These are phyloP conservation scores for Paraphaeosphaeria sporulosa DNA, from an alignment of 2,329 filamentous ascomycete genomes.

Conservation along the genomic window DNA sequence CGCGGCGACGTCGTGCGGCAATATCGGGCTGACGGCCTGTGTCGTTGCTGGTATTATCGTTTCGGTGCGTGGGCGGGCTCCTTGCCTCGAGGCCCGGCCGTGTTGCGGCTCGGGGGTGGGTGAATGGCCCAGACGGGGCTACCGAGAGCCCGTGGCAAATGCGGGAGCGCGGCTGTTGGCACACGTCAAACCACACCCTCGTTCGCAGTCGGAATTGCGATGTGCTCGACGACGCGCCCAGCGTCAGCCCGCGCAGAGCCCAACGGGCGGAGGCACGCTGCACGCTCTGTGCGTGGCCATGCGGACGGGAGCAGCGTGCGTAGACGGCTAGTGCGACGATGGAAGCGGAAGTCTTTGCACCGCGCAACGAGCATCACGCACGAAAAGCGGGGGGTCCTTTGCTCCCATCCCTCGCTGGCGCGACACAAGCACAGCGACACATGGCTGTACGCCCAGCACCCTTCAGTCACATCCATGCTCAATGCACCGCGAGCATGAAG, in stretches of 20 bases:
- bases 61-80: neutral
- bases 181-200: constrained; percentile 8
- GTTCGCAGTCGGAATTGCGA: neutral
- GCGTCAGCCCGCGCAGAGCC: no score
- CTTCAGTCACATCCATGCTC: no score
- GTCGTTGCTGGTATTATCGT: neutral
- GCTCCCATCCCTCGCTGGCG: constrained; percentile 11
- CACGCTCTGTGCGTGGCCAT: constrained; percentile 9
- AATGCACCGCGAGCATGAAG: no score
- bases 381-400: constrained; percentile 6
- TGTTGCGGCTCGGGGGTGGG: neutral
- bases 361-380: constrained; percentile 6
- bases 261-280: neutral
- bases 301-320: constrained; percentile 15
- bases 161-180: constrained; percentile 11
- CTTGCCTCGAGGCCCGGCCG: constrained; percentile 2
- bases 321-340: constrained; percentile 5
- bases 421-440: constrained; percentile 14
- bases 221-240: neutral
- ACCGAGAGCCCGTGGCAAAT: constrained; percentile 7
- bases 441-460: constrained; percentile 4
- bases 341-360: constrained; percentile 2
- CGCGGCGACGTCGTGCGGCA: neutral
- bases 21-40: neutral
- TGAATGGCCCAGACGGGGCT: neutral